Evolutionary conservation across 257 asterid species (phyloP), one percentile per base, ranked within the genome.

Genomic region (Solanum pimpinellifolium): DNA sequence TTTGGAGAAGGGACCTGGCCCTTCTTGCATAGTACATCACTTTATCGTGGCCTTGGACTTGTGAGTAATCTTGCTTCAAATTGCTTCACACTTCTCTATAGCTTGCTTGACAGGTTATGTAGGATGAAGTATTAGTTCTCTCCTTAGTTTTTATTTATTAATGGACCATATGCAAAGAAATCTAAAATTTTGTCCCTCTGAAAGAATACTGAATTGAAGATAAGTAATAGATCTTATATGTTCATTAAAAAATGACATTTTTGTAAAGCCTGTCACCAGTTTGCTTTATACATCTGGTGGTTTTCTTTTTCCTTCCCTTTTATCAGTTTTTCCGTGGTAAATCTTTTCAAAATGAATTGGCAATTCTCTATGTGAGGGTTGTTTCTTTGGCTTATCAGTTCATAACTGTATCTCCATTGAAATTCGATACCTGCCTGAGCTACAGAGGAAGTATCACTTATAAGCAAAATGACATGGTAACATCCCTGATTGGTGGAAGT

Each of bases 1-100:
- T 91, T 90, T 85, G 99, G 99, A 81, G 94, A 90, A 84, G 99
- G 99, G 89, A 91, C 95, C 44, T 97, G 99, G 99, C 98, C 95
- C 86, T 97, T 97, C 91, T 91, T 97, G 93, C 99, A 96, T 89
- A 85, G 23, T 83, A 90, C 92, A 81, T 94, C 99, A 59, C 95
- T 97, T 13, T 97, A 97, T 82, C 94, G 99, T 80, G 99, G 99
- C 72, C 88, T 97, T 73, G 95, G 98, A 85, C 90, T 97, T 90
- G 98, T 97, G 86, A 90, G 97, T 88, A 47, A 77, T 85, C 83
- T 42, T 74, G 77, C 39, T 82, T 39, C 44, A 39, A 9, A 70
- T 66, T 70, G 86, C 33, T 33, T 86, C 46, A 21, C 52, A 73
- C 31, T 47, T 81, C 20, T 81, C 31, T 49, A 49, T 81, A 52